Base-by-base conservation (phyloP, 208 protist species). In the Leishmania mexicana region DNA sequence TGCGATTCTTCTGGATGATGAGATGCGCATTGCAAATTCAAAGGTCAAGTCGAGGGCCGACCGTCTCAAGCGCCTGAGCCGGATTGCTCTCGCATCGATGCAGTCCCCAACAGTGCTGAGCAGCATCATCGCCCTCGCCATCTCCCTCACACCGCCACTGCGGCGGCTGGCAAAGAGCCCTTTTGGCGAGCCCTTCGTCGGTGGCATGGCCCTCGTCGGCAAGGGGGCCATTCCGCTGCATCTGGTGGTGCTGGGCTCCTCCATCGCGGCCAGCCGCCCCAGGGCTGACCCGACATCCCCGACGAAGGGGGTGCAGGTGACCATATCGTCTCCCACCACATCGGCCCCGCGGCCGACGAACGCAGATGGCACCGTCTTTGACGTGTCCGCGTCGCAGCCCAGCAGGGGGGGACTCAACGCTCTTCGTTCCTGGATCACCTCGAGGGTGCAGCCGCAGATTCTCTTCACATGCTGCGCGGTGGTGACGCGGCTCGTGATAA, bases 71-170 rank as follows among this genome's bases (percentile, higher is more conserved):
- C 81, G 81, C 21, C 64, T 84, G 68, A 51, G n/a, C 8, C 49
- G 54, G 73, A 84, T 79, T 11, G 38, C 87, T 4, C 21, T 78
- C 38, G 71, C 80, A 54, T 78, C 90, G 8, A 57, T 96, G 1
- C 15, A 85, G 76, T 89, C 82, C 10, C 93, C 90, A 17, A 82
- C 88, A 4, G 87, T 96, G 42, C 78, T 84, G 58, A 84, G 76
- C 58, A 91, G 86, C 74, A 49, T 96, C 53, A 71, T 88, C 71
- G 89, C 85, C 74, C 80, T 96, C 31, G n/a, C 87, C 62, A 90
- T 96, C 80, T 90, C 90, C 7, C 85, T 95, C 5, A 85, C 87
- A 19, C 90, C 91, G 10, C 93, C 91, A 64, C 82, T 96, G 74
- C 90, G 88, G 47, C 95, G 91, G 92, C 47, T 93, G 21, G 89